Conservation (phyloP, 805 yeast species). For the Starmerella scarabaei region DNA sequence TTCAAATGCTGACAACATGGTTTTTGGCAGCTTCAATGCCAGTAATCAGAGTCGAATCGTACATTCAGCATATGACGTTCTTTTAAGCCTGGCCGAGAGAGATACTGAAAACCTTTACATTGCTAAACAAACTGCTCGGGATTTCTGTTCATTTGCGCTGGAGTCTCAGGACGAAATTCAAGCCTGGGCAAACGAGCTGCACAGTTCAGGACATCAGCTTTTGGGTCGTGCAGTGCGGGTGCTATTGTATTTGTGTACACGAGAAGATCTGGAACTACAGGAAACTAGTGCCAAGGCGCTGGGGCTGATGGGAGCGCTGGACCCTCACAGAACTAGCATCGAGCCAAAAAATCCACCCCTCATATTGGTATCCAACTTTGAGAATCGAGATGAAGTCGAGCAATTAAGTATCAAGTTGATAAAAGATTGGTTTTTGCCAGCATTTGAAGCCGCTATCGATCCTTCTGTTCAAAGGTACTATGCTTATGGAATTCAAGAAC, state of each 20-base stretch:
- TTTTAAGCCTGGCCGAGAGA: constrained; percentile 14
- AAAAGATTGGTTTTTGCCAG: constrained; percentile 59
- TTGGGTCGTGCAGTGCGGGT: constrained; percentile 20
- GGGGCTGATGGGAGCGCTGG: constrained; percentile 66
- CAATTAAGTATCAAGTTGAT: constrained; percentile 53
- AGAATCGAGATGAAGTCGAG: constrained; percentile 46
- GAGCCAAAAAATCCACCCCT: constrained; percentile 33
- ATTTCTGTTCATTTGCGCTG: constrained; percentile 13
- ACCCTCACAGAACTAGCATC: constrained; percentile 42
- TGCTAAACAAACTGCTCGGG: constrained; percentile 19
- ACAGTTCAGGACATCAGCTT: constrained; percentile 17
- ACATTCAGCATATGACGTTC: constrained; percentile 8
- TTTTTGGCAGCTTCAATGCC: background rate
- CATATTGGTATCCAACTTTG: constrained; percentile 50
- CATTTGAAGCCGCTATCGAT: constrained; percentile 81
- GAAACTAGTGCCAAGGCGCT: constrained; percentile 54
- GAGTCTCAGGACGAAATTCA: constrained; percentile 9
- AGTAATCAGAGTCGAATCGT: background rate
- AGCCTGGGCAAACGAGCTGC: constrained; percentile 7
- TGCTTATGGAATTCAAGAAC: constrained; percentile 83
- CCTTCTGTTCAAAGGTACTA: constrained; percentile 72
- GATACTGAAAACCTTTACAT: constrained; percentile 17
- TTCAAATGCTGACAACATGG: background rate
- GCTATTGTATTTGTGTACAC: constrained; percentile 24
- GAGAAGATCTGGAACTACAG: constrained; percentile 32